A percentile compares a stretch with the other conserved stretches of the same genome.
Evolutionary conservation across 352 stramenopile species (phyloP).

Genomic region (Phytophthora pluvialis): DNA sequence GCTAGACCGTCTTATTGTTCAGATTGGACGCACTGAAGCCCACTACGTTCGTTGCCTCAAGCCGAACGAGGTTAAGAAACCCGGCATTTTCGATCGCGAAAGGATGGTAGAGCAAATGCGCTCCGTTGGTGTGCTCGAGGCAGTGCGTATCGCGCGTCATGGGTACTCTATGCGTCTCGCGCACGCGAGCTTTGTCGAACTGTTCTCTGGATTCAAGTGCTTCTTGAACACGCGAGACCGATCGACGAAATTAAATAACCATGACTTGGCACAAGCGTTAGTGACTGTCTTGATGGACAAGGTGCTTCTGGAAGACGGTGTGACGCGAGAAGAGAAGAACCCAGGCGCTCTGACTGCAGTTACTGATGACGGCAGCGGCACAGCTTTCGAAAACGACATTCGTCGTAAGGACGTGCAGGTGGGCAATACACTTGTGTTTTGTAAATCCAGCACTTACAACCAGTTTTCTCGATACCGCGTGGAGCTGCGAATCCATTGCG

Average conservation of each 20-base stretch:
- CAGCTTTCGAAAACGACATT: slow-evolving; percentile 35
- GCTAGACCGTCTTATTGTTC: slow-evolving; percentile 92
- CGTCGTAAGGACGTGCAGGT: slow-evolving; percentile 57
- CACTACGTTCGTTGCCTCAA: slow-evolving; percentile 99
- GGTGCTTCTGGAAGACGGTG: slow-evolving; percentile 35
- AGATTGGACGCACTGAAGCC: slow-evolving; percentile 95
- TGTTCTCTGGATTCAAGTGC: slow-evolving; percentile 70
- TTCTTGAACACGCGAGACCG: slow-evolving; percentile 33
- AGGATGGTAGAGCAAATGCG: slow-evolving; percentile 97
- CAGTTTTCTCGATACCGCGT: slow-evolving; percentile 56
- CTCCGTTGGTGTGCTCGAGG: slow-evolving; percentile 97
- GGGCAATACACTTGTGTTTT: slow-evolving; percentile 71
- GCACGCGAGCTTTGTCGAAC: slow-evolving; percentile 91
- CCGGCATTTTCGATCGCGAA: slow-evolving; percentile 67
- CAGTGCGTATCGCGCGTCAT: slow-evolving; percentile 93
- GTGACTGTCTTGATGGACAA: slow-evolving; percentile 46
- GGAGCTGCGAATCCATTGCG: slow-evolving; percentile 42
- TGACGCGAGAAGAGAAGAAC: slow-evolving; percentile 28
- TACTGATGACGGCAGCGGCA: slow-evolving; percentile 17
- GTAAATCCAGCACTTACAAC: slow-evolving; percentile 64
- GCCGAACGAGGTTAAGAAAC: slow-evolving; percentile 94
- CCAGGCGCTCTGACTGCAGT: slow-evolving; percentile 15
- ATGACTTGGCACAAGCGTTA: slow-evolving; percentile 40
- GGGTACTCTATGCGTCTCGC: slow-evolving; percentile 96
- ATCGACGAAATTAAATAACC: slow-evolving; percentile 36